These are phyloP conservation scores for Fraxinus cuspidata DNA, from an alignment of 257 asterid species.

Conservation along the genomic window DNA sequence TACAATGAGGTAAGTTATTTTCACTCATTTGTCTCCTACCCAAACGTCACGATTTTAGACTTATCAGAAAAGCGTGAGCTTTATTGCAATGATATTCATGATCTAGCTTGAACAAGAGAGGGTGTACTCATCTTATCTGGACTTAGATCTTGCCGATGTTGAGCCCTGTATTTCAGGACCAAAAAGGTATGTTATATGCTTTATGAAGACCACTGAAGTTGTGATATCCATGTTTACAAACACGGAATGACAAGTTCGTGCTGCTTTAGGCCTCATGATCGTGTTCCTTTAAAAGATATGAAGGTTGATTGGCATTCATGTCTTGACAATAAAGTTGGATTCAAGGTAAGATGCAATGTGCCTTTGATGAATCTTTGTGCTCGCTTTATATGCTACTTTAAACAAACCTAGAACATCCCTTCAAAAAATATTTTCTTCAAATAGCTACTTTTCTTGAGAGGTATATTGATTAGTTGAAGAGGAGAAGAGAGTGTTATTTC, in stretches of 20 bases:
- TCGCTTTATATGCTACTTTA: neutral
- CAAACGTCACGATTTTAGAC: neutral
- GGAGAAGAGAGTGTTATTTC: neutral
- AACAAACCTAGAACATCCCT: neutral
- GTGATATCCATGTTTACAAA: neutral
- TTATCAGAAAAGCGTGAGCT: neutral
- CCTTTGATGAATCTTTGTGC: neutral
- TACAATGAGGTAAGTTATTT: slow-evolving; percentile 36
- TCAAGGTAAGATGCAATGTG: slow-evolving; percentile 34
- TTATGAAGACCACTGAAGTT: neutral
- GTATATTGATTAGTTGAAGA: neutral
- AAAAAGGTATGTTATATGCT: slow-evolving; percentile 31
- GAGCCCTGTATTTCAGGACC: slow-evolving; percentile 52
- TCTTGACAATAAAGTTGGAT: slow-evolving; percentile 43
- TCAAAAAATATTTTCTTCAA: neutral
- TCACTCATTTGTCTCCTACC: neutral
- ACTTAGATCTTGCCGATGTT: slow-evolving; percentile 38
- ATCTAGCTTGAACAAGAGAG: slow-evolving; percentile 49
- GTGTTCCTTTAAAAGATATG: slow-evolving; percentile 41
- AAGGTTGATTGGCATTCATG: slow-evolving; percentile 53
- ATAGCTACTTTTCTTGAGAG: neutral
- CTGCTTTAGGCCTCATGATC: slow-evolving; percentile 44
- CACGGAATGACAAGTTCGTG: neutral
- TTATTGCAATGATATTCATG: neutral
- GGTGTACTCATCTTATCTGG: slow-evolving; percentile 40